Evolutionary conservation across 2,329 filamentous ascomycete genomes (phyloP), one percentile per base, ranked within the genome.

Genomic region (Madurella fahalii): DNA sequence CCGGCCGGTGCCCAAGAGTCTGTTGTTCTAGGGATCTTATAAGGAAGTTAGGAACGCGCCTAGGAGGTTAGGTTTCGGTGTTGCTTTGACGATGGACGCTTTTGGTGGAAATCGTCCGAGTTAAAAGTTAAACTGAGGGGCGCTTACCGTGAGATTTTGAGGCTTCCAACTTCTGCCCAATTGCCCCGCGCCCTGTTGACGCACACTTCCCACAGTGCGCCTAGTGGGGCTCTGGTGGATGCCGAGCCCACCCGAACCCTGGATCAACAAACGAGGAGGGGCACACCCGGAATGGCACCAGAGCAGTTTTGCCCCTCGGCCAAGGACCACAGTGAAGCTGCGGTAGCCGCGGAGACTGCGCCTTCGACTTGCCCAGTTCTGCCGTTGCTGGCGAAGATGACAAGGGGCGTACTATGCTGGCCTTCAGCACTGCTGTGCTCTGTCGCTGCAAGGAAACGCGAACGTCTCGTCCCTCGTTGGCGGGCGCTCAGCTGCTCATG

Each of bases 91-190:
- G 39, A 42, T 37, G 50, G 45, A 40, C 48, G 16, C 25, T 40
- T 37, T 50, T 34, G 37, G 16, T 17, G 18, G 32, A 46, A 47
- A 47, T 40, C 34, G 17, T 48, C 40, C 40, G 20, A 47, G 32
- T 48, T 50, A 13, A 41, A 41, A 30, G 43, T 40, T 41, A 32
- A 48, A 48, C 45, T n/a, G 47, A 50, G 37, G 45, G 51, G 43
- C 9, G 45, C 45, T 32, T 32, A 42, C 40, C 40, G 34, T 40
- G 53, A 45, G 34, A 15, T 37, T 37, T 37, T 37, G 42, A 52
- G 47, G 50, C 47, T 50, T 46, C 46, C 50, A 54, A 51, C 55
- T 45, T 53, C 50, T 48, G 44, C 54, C 54, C 52, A 48, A 55
- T 47, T 47, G 40, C 53, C 53, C 48, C 48, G 47, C 53, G 50